These are phyloP conservation scores for Nigrospora oryzae DNA, from an alignment of 2,329 filamentous ascomycete species.

Conservation along the genomic window DNA sequence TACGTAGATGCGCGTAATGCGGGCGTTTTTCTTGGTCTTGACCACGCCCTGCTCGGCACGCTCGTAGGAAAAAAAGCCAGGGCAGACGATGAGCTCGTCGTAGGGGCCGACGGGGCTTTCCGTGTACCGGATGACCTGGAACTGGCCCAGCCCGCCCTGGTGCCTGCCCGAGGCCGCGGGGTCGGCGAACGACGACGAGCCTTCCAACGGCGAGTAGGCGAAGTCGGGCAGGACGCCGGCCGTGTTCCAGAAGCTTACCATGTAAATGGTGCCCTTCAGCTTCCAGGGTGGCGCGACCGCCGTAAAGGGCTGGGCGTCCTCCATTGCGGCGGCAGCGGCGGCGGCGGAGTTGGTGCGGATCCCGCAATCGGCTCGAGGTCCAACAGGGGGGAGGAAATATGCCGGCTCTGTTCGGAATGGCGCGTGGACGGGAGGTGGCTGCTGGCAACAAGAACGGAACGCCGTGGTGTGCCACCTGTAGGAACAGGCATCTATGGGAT, in stretches of 20 bases:
- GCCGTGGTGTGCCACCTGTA: too few relatives aligned
- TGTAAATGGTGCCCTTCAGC: constrained; percentile 34
- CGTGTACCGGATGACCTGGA: constrained; percentile 42
- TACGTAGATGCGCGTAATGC: constrained; percentile 46
- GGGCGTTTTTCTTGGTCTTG: constrained; percentile 23
- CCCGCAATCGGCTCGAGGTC: neutral
- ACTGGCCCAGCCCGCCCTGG: constrained; percentile 35
- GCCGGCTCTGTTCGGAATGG: too few relatives aligned
- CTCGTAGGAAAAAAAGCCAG: constrained; percentile 35
- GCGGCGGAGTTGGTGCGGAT: neutral
- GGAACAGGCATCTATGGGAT: too few relatives aligned
- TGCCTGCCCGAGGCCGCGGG: constrained; percentile 22
- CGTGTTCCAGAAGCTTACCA: constrained; percentile 30
- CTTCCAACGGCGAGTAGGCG: constrained; percentile 39
- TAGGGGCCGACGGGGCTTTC: constrained; percentile 44
- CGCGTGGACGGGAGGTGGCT: too few relatives aligned
- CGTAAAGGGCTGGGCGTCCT: constrained; percentile 8
- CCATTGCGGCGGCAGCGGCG: neutral
- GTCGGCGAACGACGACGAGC: constrained; percentile 26
- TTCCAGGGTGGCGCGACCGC: constrained; percentile 30
- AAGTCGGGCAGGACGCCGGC: constrained; percentile 24
- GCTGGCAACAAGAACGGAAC: too few relatives aligned
- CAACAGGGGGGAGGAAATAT: too few relatives aligned
- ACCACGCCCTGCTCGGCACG: constrained; percentile 23
- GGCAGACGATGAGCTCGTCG: constrained; percentile 41